phyloP scores from a whole-genome alignment of 352 stramenopile species.

The Phytophthora idaei region DNA sequence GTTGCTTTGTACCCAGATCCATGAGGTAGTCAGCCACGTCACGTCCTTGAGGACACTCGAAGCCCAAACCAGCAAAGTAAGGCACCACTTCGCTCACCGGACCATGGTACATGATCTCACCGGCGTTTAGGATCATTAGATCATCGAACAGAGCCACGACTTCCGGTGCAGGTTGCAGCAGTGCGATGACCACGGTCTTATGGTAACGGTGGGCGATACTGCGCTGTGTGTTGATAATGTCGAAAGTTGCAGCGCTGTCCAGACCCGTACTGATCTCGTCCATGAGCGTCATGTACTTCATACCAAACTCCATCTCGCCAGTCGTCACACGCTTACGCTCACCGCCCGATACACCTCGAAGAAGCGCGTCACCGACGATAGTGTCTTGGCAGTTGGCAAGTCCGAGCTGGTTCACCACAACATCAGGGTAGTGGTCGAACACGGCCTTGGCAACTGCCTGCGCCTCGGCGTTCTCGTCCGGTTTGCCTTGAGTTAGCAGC shows the following conservation, averaged over 20 bases:
- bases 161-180: conserved; percentile 82
- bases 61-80: conserved; percentile 45
- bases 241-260: conserved; percentile 56
- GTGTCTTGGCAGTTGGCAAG: conserved; percentile 63
- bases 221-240: conserved; percentile 59
- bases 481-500: conserved; percentile 38
- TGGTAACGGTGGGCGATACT: conserved; percentile 47
- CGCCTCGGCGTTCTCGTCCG: conserved; percentile 51
- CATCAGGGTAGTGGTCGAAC: conserved; percentile 55
- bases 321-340: conserved; percentile 78
- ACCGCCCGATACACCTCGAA: conserved; percentile 69
- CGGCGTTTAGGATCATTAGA: conserved; percentile 53
- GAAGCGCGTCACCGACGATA: conserved; percentile 59
- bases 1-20: conserved; percentile 46
- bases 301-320: conserved; percentile 84
- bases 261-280: conserved; percentile 88
- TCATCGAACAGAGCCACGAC: conserved; percentile 61
- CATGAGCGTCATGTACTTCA: conserved; percentile 76
- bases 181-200: conserved; percentile 68
- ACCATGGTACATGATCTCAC: conserved; percentile 52
- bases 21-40: conserved; percentile 48
- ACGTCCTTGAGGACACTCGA: conserved; percentile 30
- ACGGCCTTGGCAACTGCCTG: conserved; percentile 32
- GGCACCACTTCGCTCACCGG: conserved; percentile 31
- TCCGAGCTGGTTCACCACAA: conserved; percentile 59